These are phyloP conservation scores for Talaromyces sp. DNA, from an alignment of 2,329 filamentous ascomycete species.

Conservation along the genomic window DNA sequence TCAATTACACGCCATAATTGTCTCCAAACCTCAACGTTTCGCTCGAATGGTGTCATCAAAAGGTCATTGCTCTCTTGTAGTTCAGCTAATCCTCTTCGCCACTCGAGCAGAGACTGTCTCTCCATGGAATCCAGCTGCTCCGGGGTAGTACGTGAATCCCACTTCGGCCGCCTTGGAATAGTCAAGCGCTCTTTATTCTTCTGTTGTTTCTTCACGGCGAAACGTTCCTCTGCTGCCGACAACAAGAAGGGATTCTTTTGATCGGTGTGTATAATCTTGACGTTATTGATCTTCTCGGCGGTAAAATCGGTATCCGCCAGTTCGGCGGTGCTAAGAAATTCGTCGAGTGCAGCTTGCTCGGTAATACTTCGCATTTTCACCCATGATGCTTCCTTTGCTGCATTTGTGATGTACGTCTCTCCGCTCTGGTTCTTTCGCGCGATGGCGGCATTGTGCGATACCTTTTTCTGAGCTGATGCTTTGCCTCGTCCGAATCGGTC, in stretches of 20 bases:
- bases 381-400: constrained; percentile 86
- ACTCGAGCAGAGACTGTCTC: constrained; percentile 75
- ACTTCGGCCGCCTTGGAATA: constrained; percentile 82
- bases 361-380: constrained; percentile 99
- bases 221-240: constrained; percentile 76
- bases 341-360: constrained; percentile 91
- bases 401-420: constrained; percentile 87
- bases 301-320: constrained; percentile 98
- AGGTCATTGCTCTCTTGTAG: constrained; percentile 91
- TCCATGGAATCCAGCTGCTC: constrained; percentile 76
- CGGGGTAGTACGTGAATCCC: constrained; percentile 81
- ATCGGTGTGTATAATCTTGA: constrained; percentile 96
- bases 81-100: constrained; percentile 86
- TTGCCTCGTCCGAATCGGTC: constrained; percentile 95
- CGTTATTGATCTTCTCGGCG: constrained; percentile 96
- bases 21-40: constrained; percentile 96
- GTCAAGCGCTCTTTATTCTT: constrained; percentile 75
- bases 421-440: constrained; percentile 70
- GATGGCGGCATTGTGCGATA: constrained; percentile 60
- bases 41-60: constrained; percentile 95
- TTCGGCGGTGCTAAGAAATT: constrained; percentile 93
- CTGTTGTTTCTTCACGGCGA: constrained; percentile 73
- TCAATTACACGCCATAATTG: constrained; percentile 98
- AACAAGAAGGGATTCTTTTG: constrained; percentile 94
- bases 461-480: constrained; percentile 74